Evolutionary conservation across 768 basidiomycete species (phyloP).

Genomic region (Ramaria sp.): DNA sequence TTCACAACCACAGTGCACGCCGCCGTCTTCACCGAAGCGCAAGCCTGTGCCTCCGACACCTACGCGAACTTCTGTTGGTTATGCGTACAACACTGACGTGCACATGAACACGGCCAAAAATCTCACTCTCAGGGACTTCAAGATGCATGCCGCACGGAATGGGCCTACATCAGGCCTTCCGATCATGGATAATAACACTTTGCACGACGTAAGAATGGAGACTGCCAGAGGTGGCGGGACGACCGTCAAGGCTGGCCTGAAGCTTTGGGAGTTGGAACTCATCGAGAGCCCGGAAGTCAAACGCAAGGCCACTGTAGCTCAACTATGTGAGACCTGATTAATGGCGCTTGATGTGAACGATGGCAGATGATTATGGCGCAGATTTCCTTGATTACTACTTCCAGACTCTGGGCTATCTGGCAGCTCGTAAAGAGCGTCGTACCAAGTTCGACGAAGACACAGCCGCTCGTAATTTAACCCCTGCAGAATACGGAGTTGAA

Average conservation of each 20-base stretch:
- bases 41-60: neutral
- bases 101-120: constrained; percentile 77
- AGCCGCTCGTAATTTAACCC: constrained; percentile 44
- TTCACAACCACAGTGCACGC: neutral
- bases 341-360: neutral
- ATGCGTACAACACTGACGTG: constrained; percentile 31
- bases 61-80: neutral
- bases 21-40: neutral
- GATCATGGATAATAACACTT: constrained; percentile 27
- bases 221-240: constrained; percentile 41
- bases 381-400: constrained; percentile 99
- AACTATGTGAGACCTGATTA: constrained; percentile 59
- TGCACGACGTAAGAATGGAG: constrained; percentile 56
- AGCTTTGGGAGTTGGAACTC: constrained; percentile 81
- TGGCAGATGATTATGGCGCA: constrained; percentile 19
- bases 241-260: constrained; percentile 45
- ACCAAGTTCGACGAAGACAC: constrained; percentile 79
- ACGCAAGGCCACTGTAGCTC: constrained; percentile 93
- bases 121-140: constrained; percentile 35
- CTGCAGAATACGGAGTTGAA: constrained; percentile 57
- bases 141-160: constrained; percentile 53
- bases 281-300: constrained; percentile 80
- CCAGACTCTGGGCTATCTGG: constrained; percentile 83
- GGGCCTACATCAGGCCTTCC: constrained; percentile 14
- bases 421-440: constrained; percentile 76